Evolutionary conservation across 495 filamentous ascomycete genomes (phyloP), one percentile per base, ranked within the genome.

Genomic region (Chaetomium fimeti): DNA sequence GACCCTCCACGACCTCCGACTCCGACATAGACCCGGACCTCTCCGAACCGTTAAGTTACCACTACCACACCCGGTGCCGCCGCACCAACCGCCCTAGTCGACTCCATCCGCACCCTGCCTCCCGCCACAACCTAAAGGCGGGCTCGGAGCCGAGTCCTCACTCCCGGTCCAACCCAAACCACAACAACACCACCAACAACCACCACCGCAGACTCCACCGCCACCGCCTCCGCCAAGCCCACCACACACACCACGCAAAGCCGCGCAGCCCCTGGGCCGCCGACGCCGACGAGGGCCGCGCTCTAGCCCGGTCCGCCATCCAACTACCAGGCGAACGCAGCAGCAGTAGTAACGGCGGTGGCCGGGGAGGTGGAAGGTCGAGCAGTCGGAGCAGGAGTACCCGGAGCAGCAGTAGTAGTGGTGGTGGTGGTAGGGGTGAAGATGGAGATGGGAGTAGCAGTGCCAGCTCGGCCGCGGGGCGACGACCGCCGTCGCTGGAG

Each of bases 401-500:
- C 38, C 16, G n/a, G n/a, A 47, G 16, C 20, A 20, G 43, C n/a
- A 25, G 16, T 22, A 32, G n/a, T 52, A n/a, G n/a, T n/a, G n/a
- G n/a, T n/a, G n/a, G n/a, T n/a, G n/a, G n/a, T n/a, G n/a, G n/a
- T n/a, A n/a, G n/a, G n/a, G n/a, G n/a, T n/a, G n/a, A n/a, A n/a
- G n/a, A n/a, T n/a, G 42, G 60, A 3, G 42, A 27, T 36, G 24
- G 24, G 24, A 47, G 61, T 11, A 36, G 61, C 47, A 13, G 29
- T 9, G 15, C 8, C n/a, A 25, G 32, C 18, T 32, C 36, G 0
- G 12, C 3, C 2, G 45, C 55, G 16, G 42, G 42, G 12, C 71
- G 64, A 8, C 63, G 69, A 3, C 73, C 66, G 13, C 78, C 78
- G 0, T 72, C 71, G 1, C 71, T 81, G 29, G 71, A 78, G 61